These are phyloP conservation scores for Tylopilus cervinicoccineus DNA, from an alignment of 768 basidiomycete genomes.

Conservation along the genomic window DNA sequence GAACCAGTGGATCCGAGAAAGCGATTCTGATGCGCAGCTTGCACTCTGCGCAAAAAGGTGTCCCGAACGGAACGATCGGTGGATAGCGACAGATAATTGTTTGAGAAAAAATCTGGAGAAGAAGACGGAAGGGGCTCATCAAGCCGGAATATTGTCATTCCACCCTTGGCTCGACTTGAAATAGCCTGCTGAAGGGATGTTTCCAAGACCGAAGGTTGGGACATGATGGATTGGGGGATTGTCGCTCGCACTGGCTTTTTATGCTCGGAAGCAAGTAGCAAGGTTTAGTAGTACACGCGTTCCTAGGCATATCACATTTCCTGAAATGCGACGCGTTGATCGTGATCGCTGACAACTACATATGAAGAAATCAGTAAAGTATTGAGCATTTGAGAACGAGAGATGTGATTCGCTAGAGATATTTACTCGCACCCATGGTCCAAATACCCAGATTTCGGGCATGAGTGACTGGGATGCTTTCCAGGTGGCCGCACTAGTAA, in stretches of 20 bases:
- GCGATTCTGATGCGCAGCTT: conserved; percentile 12
- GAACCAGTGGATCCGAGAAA: conserved; percentile 50
- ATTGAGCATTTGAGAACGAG: background rate
- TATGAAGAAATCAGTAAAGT: background rate
- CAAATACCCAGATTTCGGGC: background rate
- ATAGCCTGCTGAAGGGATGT: conserved; percentile 15
- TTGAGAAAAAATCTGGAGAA: conserved; percentile 40
- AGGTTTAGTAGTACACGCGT: background rate
- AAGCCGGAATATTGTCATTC: conserved; percentile 11
- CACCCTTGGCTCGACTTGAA: conserved; percentile 1
- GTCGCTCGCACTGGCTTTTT: background rate
- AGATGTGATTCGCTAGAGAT: background rate
- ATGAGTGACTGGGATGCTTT: background rate
- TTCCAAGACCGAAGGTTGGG: conserved; percentile 6
- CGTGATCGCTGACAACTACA: background rate
- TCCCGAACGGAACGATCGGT: conserved; percentile 30
- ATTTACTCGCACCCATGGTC: background rate
- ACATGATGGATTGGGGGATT: conserved; percentile 6
- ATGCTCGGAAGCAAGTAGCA: background rate
- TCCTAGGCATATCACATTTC: background rate
- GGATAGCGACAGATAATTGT: conserved; percentile 49
- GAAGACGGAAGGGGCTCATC: conserved; percentile 16
- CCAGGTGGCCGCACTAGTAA: background rate
- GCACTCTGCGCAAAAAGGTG: conserved; percentile 28
- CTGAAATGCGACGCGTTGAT: background rate